phyloP scores from a whole-genome alignment of 257 asterid genomes.

The Fraxinus cuspidata region DNA sequence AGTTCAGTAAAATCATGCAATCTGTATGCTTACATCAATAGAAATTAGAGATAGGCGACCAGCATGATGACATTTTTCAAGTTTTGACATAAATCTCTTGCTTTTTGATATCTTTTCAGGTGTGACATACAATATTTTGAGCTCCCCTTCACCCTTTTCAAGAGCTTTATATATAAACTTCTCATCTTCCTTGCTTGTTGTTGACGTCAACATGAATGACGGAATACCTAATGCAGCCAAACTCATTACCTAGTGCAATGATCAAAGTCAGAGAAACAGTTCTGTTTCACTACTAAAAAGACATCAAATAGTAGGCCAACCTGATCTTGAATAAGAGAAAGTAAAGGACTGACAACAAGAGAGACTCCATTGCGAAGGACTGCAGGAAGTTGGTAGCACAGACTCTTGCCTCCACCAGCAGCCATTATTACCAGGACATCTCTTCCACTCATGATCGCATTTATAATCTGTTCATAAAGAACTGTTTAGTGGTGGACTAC shows the following conservation, averaged over 20 bases:
- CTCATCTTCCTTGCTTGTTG: constrained; percentile 79
- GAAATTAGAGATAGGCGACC: constrained; percentile 94
- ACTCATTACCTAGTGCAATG: constrained; percentile 79
- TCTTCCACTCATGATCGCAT: constrained; percentile 80
- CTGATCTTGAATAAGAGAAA: constrained; percentile 98
- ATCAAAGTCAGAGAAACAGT: constrained; percentile 17
- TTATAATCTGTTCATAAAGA: constrained; percentile 61
- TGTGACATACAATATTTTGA: constrained; percentile 83
- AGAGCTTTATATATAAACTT: constrained; percentile 88
- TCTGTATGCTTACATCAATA: constrained; percentile 68
- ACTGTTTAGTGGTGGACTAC: not conserved
- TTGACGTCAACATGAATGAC: constrained; percentile 84
- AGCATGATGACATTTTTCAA: constrained; percentile 92
- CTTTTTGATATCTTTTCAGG: constrained; percentile 98
- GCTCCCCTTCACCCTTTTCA: constrained; percentile 88
- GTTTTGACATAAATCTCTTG: constrained; percentile 95
- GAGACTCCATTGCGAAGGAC: constrained; percentile 80
- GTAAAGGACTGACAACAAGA: constrained; percentile 91
- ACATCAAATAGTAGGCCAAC: constrained; percentile 29
- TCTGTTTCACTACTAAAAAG: constrained; percentile 5
- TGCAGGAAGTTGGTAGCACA: constrained; percentile 98
- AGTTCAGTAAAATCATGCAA: constrained; percentile 17
- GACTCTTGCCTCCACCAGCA: constrained; percentile 99
- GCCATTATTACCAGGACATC: constrained; percentile 98
- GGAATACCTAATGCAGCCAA: constrained; percentile 86